Evolutionary conservation across 805 yeast species (phyloP), one percentile per base, ranked within the genome.

Genomic region (Candida ovalis): DNA sequence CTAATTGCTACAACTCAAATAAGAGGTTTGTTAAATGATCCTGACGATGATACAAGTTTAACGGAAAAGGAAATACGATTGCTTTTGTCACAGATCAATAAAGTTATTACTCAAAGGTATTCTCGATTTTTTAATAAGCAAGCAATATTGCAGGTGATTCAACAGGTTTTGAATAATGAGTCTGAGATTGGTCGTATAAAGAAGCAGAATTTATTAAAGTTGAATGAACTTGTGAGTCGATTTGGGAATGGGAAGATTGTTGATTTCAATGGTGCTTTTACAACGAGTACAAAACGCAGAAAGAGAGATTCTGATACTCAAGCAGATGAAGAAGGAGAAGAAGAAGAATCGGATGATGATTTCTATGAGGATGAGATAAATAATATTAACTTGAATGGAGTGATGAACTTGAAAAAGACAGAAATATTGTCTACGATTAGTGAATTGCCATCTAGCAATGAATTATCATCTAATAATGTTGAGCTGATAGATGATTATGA

Each of bases 371-470:
- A 47, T 19, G 54, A 45, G 5, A 35, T 42, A 8, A 48, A 50
- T 18, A 57, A 58, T 42, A 23, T 47, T 15, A 54, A 58, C 42
- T 33, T 61, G 41, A 63, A 64, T 41, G 65, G 66, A 6, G 48
- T 59, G 30, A 22, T 55, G 18, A 32, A 46, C 4, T 27, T 58
- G 35, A 58, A 60, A 36, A 50, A 52, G 44, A 55, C 56, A n/a
- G 57, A 60, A 21, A 54, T 64, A 7, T 40, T 60, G 22, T 46
- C 43, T 8, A 46, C 66, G 46, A 51, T 67, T 8, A 50, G 56
- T 21, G 71, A 67, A 46, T 48, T 68, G 17, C 72, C 72, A 2
- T 51, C 48, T 10, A 49, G 63, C 0, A 53, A 57, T 24, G 44
- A 55, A 3, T 32, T 64, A 7, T 30, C 44, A 7, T 56, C 59